phyloP scores from a whole-genome alignment of 306 rosid species.

The Pyrus bretschneideri region DNA sequence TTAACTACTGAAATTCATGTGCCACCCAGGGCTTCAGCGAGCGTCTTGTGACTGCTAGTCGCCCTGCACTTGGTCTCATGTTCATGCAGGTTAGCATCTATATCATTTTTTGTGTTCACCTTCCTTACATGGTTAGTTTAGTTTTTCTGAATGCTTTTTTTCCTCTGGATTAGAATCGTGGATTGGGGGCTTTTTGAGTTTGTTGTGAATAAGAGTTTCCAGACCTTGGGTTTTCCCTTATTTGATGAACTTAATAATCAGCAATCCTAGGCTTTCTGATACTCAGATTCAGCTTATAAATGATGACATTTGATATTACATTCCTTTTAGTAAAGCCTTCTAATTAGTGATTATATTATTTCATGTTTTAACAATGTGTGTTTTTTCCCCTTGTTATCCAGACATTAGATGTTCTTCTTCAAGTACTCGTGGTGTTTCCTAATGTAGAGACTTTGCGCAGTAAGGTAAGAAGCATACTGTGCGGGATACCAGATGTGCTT shows the following conservation, averaged over 20 bases:
- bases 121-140: not conserved
- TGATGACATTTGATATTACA: not conserved
- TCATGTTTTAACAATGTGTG: not conserved
- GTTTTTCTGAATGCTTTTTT: not conserved
- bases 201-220: not conserved
- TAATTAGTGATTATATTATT: not conserved
- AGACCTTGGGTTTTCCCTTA: not conserved
- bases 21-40: conserved; percentile 84
- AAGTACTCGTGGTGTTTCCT: conserved; percentile 79
- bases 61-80: conserved; percentile 94
- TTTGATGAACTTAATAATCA: not conserved
- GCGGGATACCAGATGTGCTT: conserved; percentile 1
- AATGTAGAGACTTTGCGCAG: conserved; percentile 63
- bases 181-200: not conserved
- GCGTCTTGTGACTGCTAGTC: conserved; percentile 90
- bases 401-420: conserved; percentile 94
- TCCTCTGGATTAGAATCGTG: not conserved
- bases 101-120: not conserved
- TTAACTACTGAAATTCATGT: not conserved
- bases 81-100: conserved; percentile 73
- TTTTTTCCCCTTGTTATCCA: conserved; percentile 13
- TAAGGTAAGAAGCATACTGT: conserved; percentile 45
- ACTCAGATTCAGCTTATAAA: not conserved
- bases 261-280: not conserved
- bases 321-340: not conserved